A percentile compares a stretch with the other conserved stretches of the same genome.
These are phyloP conservation scores for Amylocystis lapponica DNA, from an alignment of 768 basidiomycete genomes.

Conservation along the genomic window DNA sequence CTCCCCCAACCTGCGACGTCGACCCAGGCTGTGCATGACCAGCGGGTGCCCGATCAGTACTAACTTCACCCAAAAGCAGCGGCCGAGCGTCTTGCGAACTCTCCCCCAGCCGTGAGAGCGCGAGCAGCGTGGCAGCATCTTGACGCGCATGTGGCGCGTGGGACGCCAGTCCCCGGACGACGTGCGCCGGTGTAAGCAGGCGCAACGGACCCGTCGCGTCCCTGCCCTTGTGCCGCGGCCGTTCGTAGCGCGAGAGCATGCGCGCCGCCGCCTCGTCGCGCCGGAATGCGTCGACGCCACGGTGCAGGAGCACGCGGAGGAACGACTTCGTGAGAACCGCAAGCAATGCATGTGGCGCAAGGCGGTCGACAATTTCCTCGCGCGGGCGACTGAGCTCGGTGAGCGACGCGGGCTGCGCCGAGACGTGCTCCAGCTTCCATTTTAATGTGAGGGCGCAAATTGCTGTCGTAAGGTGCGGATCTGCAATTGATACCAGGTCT, in stretches of 20 bases:
- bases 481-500: constrained; percentile 21
- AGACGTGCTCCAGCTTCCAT: constrained; percentile 6
- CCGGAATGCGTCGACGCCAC: constrained; percentile 28
- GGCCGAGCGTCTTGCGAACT: no score
- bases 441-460: constrained; percentile 9
- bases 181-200: constrained; percentile 34
- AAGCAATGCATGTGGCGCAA: constrained; percentile 35
- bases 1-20: no score
- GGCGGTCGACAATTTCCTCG: constrained; percentile 14
- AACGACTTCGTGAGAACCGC: constrained; percentile 28
- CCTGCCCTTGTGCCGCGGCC: constrained; percentile 11
- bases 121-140: constrained; percentile 20
- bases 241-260: constrained; percentile 14
- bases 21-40: no score
- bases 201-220: constrained; percentile 14
- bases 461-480: constrained; percentile 21
- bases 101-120: constrained; percentile 28
- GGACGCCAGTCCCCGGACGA: constrained; percentile 31
- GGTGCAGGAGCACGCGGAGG: constrained; percentile 27
- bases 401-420: not conserved
- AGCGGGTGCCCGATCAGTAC: no score
- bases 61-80: no score
- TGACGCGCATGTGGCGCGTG: constrained; percentile 7
- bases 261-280: constrained; percentile 24
- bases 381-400: constrained; percentile 5